phyloP scores from a whole-genome alignment of 2,329 filamentous ascomycete species.

The Salinomyces thailandicus region DNA sequence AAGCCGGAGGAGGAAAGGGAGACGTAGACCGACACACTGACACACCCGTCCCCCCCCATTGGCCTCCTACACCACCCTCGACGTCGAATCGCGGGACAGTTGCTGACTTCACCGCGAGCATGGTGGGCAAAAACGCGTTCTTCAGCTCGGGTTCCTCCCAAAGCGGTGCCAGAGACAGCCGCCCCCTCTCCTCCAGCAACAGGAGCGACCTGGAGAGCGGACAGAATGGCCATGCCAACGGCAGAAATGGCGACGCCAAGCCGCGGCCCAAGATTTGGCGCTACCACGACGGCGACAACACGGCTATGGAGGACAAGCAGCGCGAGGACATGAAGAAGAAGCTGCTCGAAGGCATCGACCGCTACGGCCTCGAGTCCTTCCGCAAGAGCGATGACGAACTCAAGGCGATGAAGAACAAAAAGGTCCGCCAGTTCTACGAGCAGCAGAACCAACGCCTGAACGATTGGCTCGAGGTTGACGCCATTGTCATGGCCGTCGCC shows the following conservation, averaged over 20 bases:
- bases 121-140: constrained; percentile 23
- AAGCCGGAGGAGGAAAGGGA: no score
- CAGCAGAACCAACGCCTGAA: constrained; percentile 45
- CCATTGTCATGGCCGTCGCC: constrained; percentile 45
- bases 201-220: constrained; percentile 11
- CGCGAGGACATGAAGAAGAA: constrained; percentile 40
- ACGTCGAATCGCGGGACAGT: no score
- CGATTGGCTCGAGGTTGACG: constrained; percentile 50
- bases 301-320: constrained; percentile 36
- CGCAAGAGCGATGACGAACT: constrained; percentile 44
- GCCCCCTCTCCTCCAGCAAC: constrained; percentile 2
- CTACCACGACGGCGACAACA: constrained; percentile 40
- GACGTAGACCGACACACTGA: no score
- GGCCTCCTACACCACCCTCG: no score
- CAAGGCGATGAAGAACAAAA: constrained; percentile 44
- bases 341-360: constrained; percentile 38
- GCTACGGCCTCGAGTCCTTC: constrained; percentile 38
- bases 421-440: constrained; percentile 45
- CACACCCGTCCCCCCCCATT: no score
- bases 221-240: constrained; percentile 14
- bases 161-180: constrained; percentile 1
- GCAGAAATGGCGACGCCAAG: constrained; percentile 9
- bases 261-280: constrained; percentile 25
- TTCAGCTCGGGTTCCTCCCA: constrained; percentile 5
- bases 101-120: no score